Conservation (phyloP, 306 rosid genomes). For the Cucurbita argyrosperma region DNA sequence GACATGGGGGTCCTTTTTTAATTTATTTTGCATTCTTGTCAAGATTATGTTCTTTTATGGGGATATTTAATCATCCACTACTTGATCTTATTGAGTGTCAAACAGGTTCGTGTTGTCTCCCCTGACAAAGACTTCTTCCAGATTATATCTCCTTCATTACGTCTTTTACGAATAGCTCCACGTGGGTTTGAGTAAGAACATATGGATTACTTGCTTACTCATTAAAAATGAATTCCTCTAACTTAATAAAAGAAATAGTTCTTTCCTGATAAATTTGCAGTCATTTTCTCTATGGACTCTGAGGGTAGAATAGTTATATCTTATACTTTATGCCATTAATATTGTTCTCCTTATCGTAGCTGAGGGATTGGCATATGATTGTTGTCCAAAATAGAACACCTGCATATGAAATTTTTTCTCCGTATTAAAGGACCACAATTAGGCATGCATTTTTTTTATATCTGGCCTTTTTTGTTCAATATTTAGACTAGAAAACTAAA, state of each 20-base stretch:
- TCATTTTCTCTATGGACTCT: background rate
- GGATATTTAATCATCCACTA: constrained; percentile 1
- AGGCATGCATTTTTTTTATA: background rate
- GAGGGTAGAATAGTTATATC: background rate
- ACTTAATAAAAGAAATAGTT: background rate
- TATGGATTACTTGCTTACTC: background rate
- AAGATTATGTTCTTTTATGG: background rate
- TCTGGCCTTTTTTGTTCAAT: background rate
- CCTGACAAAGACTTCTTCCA: constrained; percentile 97
- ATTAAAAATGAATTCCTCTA: background rate
- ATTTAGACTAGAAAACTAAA: background rate
- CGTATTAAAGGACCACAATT: background rate
- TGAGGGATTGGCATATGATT: background rate
- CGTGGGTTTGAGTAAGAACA: constrained; percentile 80
- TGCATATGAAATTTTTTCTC: background rate
- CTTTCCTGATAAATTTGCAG: background rate
- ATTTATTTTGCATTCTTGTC: background rate
- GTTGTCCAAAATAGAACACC: background rate
- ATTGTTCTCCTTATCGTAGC: background rate
- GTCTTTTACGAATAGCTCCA: constrained; percentile 88
- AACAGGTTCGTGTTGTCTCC: constrained; percentile 90
- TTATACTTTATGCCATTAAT: background rate
- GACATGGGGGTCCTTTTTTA: background rate
- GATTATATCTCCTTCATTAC: constrained; percentile 79
- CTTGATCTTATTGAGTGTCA: constrained; percentile 13